Conservation (phyloP, 164 flowering plant genomes). For the Taxillus chinensis region DNA sequence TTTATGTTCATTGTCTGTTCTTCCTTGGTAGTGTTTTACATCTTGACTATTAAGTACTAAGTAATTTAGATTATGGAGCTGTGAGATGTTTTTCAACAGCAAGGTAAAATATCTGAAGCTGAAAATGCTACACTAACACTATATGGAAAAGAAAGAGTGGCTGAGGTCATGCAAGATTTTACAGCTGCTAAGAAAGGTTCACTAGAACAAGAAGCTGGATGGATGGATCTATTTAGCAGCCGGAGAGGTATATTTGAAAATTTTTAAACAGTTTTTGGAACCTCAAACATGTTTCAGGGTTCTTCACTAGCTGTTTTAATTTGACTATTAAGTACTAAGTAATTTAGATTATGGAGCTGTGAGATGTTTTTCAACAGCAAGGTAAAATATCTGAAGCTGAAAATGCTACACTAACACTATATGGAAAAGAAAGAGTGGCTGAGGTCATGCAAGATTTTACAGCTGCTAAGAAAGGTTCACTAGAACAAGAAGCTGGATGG, state of each 20-base stretch:
- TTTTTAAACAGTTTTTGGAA: too few species aligned
- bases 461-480: conserved; percentile 53
- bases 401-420: conserved; percentile 52
- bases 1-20: too few species aligned
- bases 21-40: too few species aligned
- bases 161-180: conserved; percentile 71
- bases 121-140: conserved; percentile 61
- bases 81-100: conserved; percentile 35
- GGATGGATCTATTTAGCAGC: conserved; percentile 90
- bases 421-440: conserved; percentile 80
- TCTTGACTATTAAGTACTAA: too few species aligned
- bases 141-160: conserved; percentile 81
- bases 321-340: too few species aligned
- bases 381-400: conserved; percentile 73
- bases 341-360: not conserved
- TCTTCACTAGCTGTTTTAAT: too few species aligned
- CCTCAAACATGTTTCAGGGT: too few species aligned
- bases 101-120: conserved; percentile 70
- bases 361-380: conserved; percentile 45
- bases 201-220: conserved; percentile 84
- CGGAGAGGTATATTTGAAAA: conserved; percentile 61
- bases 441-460: conserved; percentile 70
- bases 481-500: conserved; percentile 96
- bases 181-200: conserved; percentile 56
- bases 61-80: not conserved